Evolutionary conservation across 2,329 filamentous ascomycete species (phyloP).

Genomic region (Dissoconium aciculare): DNA sequence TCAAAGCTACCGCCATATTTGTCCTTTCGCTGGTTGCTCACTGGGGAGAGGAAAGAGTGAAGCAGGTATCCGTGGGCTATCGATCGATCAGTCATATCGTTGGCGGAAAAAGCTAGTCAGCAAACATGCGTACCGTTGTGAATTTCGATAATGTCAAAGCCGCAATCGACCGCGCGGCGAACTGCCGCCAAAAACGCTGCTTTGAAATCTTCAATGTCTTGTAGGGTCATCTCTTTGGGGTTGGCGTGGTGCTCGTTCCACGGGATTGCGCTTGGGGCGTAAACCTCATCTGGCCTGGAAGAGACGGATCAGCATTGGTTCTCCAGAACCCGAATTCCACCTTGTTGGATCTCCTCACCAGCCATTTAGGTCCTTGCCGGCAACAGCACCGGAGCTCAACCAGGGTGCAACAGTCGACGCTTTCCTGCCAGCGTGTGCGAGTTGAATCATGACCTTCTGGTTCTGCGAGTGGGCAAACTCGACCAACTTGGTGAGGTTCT

Average conservation of each 20-base stretch:
- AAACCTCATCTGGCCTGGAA: conserved; percentile 32
- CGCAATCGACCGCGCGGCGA: conserved; percentile 34
- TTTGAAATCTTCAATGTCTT: conserved; percentile 54
- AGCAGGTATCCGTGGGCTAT: conserved; percentile 70
- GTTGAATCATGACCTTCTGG: conserved; percentile 63
- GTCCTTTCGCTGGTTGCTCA: conserved; percentile 54
- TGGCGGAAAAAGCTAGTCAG: not conserved
- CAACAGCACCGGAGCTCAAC: conserved; percentile 42
- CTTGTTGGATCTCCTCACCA: no score
- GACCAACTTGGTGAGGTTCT: conserved; percentile 51
- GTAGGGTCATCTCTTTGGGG: conserved; percentile 52
- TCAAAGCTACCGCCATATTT: conserved; percentile 54
- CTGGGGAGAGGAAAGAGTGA: conserved; percentile 53
- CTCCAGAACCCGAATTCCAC: no score
- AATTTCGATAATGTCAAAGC: conserved; percentile 66
- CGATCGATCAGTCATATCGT: conserved; percentile 27
- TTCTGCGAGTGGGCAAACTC: conserved; percentile 70
- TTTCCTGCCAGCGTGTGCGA: conserved; percentile 62
- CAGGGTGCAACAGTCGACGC: conserved; percentile 48
- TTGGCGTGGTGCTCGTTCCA: conserved; percentile 46
- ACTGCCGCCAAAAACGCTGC: conserved; percentile 48
- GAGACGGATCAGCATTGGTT: no score
- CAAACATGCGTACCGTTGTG: conserved; percentile 44
- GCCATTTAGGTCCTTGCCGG: conserved; percentile 36
- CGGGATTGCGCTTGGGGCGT: conserved; percentile 43